Conservation (phyloP, 331 rosid species). For the Quercus phellos region DNA sequence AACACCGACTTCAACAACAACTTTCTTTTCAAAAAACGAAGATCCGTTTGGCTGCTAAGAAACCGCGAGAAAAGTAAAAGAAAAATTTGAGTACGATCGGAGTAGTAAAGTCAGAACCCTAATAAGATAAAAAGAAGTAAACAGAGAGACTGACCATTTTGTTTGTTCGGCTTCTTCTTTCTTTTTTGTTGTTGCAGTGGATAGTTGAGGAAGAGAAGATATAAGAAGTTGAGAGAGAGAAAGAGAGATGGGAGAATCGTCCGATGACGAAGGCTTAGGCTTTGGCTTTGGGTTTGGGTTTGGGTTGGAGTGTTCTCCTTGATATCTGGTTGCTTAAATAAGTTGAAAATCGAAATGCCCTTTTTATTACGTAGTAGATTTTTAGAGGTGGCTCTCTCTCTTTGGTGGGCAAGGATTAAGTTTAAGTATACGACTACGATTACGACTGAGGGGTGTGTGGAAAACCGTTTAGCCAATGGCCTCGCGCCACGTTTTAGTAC, state of each 20-base stretch:
- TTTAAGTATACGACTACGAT: neutral
- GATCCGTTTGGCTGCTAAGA: neutral
- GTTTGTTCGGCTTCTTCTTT: neutral
- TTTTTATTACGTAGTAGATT: constrained; percentile 1
- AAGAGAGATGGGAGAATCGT: neutral
- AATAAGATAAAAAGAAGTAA: neutral
- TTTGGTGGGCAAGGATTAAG: neutral
- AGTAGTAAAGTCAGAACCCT: neutral
- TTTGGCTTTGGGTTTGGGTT: too few relatives aligned
- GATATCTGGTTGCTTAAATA: neutral
- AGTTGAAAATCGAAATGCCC: neutral
- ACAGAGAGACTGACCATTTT: constrained; percentile 39
- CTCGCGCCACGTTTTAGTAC: constrained; percentile 4
- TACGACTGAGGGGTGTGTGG: neutral
- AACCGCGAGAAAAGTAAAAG: constrained; percentile 1
- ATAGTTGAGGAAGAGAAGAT: constrained; percentile 14
- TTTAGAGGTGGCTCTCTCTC: neutral
- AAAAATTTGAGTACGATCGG: neutral
- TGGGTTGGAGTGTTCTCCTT: too few relatives aligned
- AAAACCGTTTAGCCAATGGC: constrained; percentile 16
- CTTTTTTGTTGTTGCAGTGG: neutral
- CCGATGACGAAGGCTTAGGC: neutral
- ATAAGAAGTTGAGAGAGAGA: neutral
- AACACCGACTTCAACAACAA: constrained; percentile 7
- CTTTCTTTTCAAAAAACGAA: neutral